Conservation (phyloP, 495 filamentous ascomycete species). For the Hypoxylon intermedium region DNA sequence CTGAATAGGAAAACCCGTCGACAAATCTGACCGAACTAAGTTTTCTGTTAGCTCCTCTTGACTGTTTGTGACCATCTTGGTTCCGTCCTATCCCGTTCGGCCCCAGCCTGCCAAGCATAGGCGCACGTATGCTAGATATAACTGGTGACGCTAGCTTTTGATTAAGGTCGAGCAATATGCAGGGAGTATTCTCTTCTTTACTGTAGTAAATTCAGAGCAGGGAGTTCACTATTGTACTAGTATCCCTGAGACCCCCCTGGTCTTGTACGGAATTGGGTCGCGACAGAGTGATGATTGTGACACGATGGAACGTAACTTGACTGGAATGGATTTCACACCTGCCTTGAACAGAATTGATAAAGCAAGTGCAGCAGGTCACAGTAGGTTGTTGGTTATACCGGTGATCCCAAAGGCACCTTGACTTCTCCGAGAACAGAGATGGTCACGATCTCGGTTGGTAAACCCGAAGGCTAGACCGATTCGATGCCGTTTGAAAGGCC, state of each 20-base stretch:
- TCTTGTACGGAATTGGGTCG: not conserved
- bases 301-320: not conserved
- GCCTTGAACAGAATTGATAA: not conserved
- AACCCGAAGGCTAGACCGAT: slow-evolving; percentile 2
- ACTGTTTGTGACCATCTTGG: slow-evolving; percentile 2
- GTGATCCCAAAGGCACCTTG: not conserved
- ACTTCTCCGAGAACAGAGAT: not conserved
- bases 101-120: slow-evolving; percentile 10
- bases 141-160: not conserved
- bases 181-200: no score
- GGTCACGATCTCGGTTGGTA: not conserved
- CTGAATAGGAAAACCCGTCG: slow-evolving; percentile 1
- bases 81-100: slow-evolving; percentile 6
- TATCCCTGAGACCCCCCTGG: not conserved
- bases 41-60: not conserved
- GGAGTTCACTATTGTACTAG: not conserved
- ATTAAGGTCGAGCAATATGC: no score
- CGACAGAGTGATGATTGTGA: not conserved
- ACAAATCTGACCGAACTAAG: not conserved
- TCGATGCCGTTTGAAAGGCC: not conserved
- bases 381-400: slow-evolving; percentile 1
- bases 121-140: slow-evolving; percentile 3
- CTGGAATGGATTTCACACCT: not conserved
- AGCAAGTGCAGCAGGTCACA: slow-evolving; percentile 1
- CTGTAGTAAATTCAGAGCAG: not conserved